phyloP scores from a whole-genome alignment of 2,329 filamentous ascomycete species.

The Apiospora malaysiana region DNA sequence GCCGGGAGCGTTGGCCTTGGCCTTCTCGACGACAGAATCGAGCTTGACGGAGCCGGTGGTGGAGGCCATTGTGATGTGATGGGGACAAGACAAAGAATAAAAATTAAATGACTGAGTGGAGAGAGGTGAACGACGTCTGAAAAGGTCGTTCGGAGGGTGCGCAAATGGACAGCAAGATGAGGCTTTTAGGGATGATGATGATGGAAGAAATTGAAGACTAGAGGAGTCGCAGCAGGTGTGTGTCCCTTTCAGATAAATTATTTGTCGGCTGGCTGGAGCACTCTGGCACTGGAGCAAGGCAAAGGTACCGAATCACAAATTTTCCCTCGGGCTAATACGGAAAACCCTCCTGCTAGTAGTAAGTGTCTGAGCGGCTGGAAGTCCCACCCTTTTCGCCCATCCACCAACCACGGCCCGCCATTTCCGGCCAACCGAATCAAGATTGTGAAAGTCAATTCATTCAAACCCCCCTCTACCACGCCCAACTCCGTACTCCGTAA shows the following conservation, averaged over 20 bases:
- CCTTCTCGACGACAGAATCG: slow-evolving; percentile 32
- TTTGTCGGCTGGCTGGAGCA: slow-evolving; percentile 1
- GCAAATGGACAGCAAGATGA: slow-evolving; percentile 2
- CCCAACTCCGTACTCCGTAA: too few species aligned
- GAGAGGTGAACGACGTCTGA: slow-evolving; percentile 5
- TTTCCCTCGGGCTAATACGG: slow-evolving; percentile 22
- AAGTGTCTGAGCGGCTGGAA: slow-evolving; percentile 1
- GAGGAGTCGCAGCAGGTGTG: slow-evolving; percentile 5
- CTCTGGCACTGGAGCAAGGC: background rate
- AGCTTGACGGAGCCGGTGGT: slow-evolving; percentile 24
- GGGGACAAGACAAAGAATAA: background rate
- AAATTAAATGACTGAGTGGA: background rate
- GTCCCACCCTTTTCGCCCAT: background rate
- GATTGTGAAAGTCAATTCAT: slow-evolving; percentile 10
- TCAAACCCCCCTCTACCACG: background rate
- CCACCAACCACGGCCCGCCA: slow-evolving; percentile 9
- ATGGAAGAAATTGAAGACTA: slow-evolving; percentile 19
- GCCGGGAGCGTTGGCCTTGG: slow-evolving; percentile 35
- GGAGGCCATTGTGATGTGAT: slow-evolving; percentile 11
- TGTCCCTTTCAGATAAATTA: slow-evolving; percentile 18
- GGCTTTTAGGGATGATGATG: slow-evolving; percentile 20
- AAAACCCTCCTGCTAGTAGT: slow-evolving; percentile 6
- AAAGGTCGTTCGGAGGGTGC: background rate
- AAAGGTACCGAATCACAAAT: slow-evolving; percentile 16
- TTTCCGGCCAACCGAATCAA: slow-evolving; percentile 12